phyloP scores from a whole-genome alignment of 129 eudicot species.

The Oenanthe sinensis region DNA sequence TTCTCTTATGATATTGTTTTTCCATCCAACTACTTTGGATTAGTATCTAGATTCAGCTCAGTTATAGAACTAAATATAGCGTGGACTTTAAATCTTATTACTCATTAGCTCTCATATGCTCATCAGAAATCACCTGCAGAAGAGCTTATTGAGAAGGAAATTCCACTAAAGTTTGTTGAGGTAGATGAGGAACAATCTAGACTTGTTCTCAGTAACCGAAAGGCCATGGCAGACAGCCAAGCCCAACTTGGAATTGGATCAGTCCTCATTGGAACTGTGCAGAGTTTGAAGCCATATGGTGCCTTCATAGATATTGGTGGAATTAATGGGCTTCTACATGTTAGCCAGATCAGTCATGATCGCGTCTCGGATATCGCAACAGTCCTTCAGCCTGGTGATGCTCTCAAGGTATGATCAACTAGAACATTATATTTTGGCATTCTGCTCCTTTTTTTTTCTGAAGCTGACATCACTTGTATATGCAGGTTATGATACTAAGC shows the following conservation, averaged over 20 bases:
- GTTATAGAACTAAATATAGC: neutral
- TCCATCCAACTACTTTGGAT: neutral
- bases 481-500: constrained; percentile 88
- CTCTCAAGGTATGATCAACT: constrained; percentile 50
- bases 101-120: neutral
- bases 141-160: constrained; percentile 69
- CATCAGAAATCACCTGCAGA: constrained; percentile 66
- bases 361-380: constrained; percentile 92
- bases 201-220: constrained; percentile 85
- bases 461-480: neutral
- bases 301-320: constrained; percentile 98
- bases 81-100: neutral
- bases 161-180: constrained; percentile 85
- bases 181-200: constrained; percentile 90
- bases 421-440: neutral
- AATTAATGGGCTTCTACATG: constrained; percentile 94
- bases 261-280: constrained; percentile 77
- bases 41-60: neutral
- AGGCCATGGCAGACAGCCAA: constrained; percentile 98
- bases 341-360: constrained; percentile 95
- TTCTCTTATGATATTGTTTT: neutral
- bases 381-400: constrained; percentile 92
- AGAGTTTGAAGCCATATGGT: constrained; percentile 94
- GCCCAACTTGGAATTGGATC: constrained; percentile 96
- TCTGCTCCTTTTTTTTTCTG: neutral